Percentiles rank a stretch among this genome's conserved stretches.
These are phyloP conservation scores for Proliferodiscus dingleyae DNA, from an alignment of 2,329 filamentous ascomycete genomes.

Conservation along the genomic window DNA sequence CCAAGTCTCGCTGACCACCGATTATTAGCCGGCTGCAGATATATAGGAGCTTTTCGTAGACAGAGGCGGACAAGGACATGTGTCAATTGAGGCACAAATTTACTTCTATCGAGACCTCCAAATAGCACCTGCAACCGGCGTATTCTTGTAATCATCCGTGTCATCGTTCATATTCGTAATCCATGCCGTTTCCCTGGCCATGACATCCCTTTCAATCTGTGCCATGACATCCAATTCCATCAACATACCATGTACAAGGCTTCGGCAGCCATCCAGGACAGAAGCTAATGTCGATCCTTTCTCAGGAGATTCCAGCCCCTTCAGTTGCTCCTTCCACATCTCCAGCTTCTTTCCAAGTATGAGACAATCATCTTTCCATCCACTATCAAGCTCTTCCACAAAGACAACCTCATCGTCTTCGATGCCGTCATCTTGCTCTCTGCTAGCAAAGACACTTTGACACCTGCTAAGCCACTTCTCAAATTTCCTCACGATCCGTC, in stretches of 20 bases:
- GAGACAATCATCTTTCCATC: constrained; percentile 56
- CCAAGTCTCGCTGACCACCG: too few relatives aligned
- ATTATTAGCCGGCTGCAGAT: too few relatives aligned
- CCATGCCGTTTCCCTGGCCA: constrained; percentile 54
- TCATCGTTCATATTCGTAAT: constrained; percentile 48
- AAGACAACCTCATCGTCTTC: constrained; percentile 39
- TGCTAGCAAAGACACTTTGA: constrained; percentile 42
- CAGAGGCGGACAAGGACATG: too few relatives aligned
- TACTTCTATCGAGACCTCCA: constrained; percentile 21
- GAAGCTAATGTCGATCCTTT: constrained; percentile 39
- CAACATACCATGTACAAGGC: constrained; percentile 54
- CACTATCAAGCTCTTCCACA: constrained; percentile 48
- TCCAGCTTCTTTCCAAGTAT: constrained; percentile 51
- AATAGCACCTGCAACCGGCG: constrained; percentile 24
- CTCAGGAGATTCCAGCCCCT: constrained; percentile 37
- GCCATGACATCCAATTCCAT: constrained; percentile 59
- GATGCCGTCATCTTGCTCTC: constrained; percentile 32
- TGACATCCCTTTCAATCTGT: constrained; percentile 53
- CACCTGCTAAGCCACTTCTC: constrained; percentile 52
- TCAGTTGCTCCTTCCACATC: constrained; percentile 46
- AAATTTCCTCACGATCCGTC: constrained; percentile 50
- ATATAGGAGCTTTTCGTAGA: too few relatives aligned
- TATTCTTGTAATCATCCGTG: constrained; percentile 23
- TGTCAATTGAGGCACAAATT: too few relatives aligned
- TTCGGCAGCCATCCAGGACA: constrained; percentile 44